These are phyloP conservation scores for Filosporella fistucella DNA, from an alignment of 495 filamentous ascomycete species.

Conservation along the genomic window DNA sequence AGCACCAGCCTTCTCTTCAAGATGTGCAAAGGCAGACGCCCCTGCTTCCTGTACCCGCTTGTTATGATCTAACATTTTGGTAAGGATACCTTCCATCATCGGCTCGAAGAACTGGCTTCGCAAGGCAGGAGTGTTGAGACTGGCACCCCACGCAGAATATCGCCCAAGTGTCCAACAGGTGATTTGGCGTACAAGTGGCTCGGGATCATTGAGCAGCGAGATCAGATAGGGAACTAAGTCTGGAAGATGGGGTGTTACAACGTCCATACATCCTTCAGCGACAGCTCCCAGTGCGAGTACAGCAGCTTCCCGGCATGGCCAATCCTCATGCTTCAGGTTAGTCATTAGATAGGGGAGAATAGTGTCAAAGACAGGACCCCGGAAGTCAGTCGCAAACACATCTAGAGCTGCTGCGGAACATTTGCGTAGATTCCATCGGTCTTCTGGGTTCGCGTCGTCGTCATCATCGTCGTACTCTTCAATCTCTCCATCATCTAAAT, in stretches of 20 bases:
- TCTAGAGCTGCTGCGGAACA: constrained; percentile 96
- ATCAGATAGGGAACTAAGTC: constrained; percentile 90
- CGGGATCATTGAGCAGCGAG: constrained; percentile 74
- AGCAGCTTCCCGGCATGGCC: constrained; percentile 90
- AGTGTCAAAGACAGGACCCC: constrained; percentile 79
- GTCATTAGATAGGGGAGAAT: constrained; percentile 90
- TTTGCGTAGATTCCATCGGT: constrained; percentile 93
- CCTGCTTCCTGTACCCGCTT: constrained; percentile 98
- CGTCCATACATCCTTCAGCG: constrained; percentile 88
- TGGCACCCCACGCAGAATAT: constrained; percentile 90
- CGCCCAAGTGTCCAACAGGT: constrained; percentile 96
- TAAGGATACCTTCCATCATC: constrained; percentile 95
- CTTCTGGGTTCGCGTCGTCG: constrained; percentile 75
- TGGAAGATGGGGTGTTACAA: constrained; percentile 85
- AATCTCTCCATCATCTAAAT: constrained; percentile 86
- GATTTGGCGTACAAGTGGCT: constrained; percentile 94
- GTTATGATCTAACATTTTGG: constrained; percentile 91
- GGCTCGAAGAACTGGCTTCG: constrained; percentile 82
- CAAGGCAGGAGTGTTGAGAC: constrained; percentile 58
- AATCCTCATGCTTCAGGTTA: constrained; percentile 82
- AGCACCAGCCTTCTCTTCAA: constrained; percentile 88
- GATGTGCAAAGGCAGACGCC: constrained; percentile 91
- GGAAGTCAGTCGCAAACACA: constrained; percentile 87
- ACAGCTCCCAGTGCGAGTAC: constrained; percentile 94
- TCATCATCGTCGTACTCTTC: constrained; percentile 72